Conservation (phyloP, 2,329 filamentous ascomycete species). For the Saccharata proteae region DNA sequence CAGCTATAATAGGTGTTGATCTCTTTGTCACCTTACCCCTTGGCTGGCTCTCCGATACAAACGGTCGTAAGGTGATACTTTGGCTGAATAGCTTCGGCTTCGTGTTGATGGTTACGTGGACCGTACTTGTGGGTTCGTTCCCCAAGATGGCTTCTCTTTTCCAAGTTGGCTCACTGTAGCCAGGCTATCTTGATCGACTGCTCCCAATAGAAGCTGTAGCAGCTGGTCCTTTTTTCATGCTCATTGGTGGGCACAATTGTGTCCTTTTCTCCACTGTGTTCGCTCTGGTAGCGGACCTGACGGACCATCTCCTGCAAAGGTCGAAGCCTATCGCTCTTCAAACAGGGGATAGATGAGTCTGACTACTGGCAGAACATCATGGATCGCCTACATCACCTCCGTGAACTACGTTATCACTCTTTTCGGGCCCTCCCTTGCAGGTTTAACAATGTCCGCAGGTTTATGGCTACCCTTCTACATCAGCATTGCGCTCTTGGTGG, state of each 20-base stretch:
- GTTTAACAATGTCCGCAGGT: conserved; percentile 21
- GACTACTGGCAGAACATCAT: conserved; percentile 16
- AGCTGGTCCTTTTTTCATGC: conserved; percentile 17
- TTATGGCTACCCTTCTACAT: conserved; percentile 26
- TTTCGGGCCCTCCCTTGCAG: conserved; percentile 21
- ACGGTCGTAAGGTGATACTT: conserved; percentile 17
- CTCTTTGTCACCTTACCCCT: conserved; percentile 24
- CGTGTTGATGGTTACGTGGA: conserved; percentile 19
- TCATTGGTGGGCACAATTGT: conserved; percentile 23
- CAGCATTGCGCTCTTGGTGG: conserved; percentile 17
- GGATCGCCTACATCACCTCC: conserved; percentile 19
- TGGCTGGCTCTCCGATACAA: conserved; percentile 21
- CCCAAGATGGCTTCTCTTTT: background rate
- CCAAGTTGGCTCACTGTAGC: background rate
- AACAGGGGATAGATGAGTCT: background rate
- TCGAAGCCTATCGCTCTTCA: conserved; percentile 8
- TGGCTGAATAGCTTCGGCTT: conserved; percentile 22
- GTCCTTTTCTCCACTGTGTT: conserved; percentile 24
- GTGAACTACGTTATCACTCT: conserved; percentile 21
- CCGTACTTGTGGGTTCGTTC: conserved; percentile 19
- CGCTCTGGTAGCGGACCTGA: conserved; percentile 20
- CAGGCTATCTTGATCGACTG: conserved; percentile 15
- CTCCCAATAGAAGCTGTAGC: conserved; percentile 21
- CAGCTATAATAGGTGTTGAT: conserved; percentile 21
- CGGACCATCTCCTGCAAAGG: conserved; percentile 21